phyloP scores from a whole-genome alignment of 257 asterid genomes.

The Knoxia roxburghii region DNA sequence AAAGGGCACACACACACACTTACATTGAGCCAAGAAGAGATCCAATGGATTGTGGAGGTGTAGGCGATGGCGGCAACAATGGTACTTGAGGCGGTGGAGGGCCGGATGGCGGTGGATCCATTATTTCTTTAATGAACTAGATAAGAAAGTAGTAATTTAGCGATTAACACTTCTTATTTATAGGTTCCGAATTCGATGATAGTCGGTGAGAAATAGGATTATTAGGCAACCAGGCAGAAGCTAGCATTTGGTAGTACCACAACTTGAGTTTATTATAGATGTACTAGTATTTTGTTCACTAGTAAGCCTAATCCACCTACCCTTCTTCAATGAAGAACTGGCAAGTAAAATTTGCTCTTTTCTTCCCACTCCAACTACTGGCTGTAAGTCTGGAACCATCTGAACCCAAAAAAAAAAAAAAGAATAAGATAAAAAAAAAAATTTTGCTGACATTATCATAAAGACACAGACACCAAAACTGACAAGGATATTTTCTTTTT shows the following conservation, averaged over 20 bases:
- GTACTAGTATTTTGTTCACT: not conserved
- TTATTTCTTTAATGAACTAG: not conserved
- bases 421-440: not conserved
- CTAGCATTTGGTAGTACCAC: no score
- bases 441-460: not conserved
- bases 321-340: not conserved
- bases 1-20: not conserved
- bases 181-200: no score
- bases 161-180: no score
- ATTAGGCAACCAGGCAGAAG: not conserved
- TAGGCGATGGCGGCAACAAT: not conserved
- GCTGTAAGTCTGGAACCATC: not conserved
- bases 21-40: constrained; percentile 4
- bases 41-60: not conserved
- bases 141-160: no score
- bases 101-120: constrained; percentile 8
- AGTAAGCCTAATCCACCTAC: not conserved
- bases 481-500: not conserved
- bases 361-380: not conserved
- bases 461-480: no score
- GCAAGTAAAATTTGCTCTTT: not conserved
- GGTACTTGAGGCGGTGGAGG: constrained; percentile 1
- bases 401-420: no score
- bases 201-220: no score
- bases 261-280: not conserved